Conservation (phyloP, 345 rosid species). For the Eucalyptus tenuipes region DNA sequence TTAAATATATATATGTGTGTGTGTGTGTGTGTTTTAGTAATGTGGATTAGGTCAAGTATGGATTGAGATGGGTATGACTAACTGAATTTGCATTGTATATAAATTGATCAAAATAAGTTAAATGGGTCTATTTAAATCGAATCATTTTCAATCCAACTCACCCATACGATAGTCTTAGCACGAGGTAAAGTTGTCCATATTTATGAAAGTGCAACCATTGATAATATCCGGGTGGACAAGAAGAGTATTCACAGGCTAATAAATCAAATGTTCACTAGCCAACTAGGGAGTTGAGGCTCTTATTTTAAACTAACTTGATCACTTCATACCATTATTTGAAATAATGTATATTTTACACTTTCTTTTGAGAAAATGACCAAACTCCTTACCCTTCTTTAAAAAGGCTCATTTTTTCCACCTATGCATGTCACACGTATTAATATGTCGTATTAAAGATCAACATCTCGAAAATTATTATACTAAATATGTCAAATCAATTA, state of each 20-base stretch:
- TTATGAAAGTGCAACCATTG: not conserved
- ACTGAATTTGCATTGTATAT: no score
- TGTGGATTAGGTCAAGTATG: not conserved
- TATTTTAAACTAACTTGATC: no score
- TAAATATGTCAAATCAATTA: no score
- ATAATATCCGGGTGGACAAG: accelerated
- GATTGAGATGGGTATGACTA: no score
- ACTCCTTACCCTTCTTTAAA: accelerated
- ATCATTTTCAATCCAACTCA: not conserved
- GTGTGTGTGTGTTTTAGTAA: no score
- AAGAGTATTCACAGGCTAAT: not conserved
- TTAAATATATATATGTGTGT: no score
- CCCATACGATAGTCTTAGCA: no score
- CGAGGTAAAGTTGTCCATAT: accelerated
- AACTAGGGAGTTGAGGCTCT: accelerated
- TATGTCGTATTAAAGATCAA: not conserved
- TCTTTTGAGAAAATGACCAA: no score
- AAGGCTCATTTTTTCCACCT: not conserved
- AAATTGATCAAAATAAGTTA: no score
- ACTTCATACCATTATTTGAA: accelerated
- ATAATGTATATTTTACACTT: no score
- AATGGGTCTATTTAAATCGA: accelerated
- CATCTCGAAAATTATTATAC: no score
- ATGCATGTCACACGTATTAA: not conserved
- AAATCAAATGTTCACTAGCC: accelerated